phyloP scores from a whole-genome alignment of 2,329 filamentous ascomycete genomes.

The Trichophyton mentagrophytes region DNA sequence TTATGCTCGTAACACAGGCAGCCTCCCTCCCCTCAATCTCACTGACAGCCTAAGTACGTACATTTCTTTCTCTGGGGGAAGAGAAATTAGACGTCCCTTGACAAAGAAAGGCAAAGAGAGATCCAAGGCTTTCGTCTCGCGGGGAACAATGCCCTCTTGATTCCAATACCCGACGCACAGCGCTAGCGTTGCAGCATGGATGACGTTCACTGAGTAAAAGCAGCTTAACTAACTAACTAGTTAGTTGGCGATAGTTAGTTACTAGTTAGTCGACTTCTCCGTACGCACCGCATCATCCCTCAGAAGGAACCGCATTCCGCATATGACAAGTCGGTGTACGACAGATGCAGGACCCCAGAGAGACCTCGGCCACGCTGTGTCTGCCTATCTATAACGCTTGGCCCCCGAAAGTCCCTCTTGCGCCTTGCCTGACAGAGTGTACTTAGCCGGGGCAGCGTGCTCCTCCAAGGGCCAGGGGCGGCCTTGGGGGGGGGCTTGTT shows the following conservation, averaged over 20 bases:
- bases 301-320: not conserved
- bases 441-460: not conserved
- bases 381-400: not conserved
- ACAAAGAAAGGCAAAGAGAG: not conserved
- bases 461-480: constrained; percentile 1
- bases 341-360: not conserved
- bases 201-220: not conserved
- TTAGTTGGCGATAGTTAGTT: too few relatives aligned
- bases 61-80: not conserved
- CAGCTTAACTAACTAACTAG: too few relatives aligned
- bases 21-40: not conserved
- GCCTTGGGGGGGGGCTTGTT: not conserved
- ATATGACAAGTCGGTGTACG: not conserved
- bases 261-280: not conserved
- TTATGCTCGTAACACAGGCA: not conserved
- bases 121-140: not conserved
- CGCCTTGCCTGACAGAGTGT: constrained; percentile 1
- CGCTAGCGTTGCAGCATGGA: not conserved
- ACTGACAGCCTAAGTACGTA: not conserved
- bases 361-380: not conserved
- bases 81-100: not conserved
- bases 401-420: not conserved
- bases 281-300: not conserved
- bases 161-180: not conserved
- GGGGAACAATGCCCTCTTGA: not conserved